Percentiles rank a stretch among this genome's conserved stretches.
phyloP scores from a whole-genome alignment of 768 basidiomycete species.

The Amanita fuliginea region DNA sequence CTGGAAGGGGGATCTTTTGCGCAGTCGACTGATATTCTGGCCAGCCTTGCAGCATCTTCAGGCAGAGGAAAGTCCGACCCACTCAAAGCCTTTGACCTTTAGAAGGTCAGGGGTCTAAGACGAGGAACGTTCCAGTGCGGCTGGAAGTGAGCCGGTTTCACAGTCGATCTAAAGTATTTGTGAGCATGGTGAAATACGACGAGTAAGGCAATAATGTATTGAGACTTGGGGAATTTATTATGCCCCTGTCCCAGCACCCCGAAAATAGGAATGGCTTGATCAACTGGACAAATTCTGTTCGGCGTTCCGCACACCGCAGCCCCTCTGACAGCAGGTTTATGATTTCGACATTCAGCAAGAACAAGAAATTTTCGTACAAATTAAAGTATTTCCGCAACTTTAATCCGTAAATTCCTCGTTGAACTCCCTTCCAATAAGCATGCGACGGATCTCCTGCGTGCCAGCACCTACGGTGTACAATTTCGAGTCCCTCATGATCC shows the following conservation, averaged over 20 bases:
- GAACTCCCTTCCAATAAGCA: conserved; percentile 91
- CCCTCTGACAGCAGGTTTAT: background rate
- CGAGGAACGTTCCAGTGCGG: conserved; percentile 1
- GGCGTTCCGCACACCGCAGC: background rate
- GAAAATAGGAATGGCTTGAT: background rate
- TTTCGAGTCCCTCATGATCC: conserved; percentile 78
- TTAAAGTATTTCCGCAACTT: background rate
- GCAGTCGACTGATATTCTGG: conserved; percentile 2
- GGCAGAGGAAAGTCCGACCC: background rate
- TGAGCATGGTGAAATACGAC: conserved; percentile 1
- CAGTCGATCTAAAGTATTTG: conserved; percentile 4
- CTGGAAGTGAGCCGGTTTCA: conserved; percentile 3
- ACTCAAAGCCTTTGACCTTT: conserved; percentile 1
- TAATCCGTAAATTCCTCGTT: conserved; percentile 48
- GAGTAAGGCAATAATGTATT: conserved; percentile 2
- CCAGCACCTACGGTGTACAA: conserved; percentile 95
- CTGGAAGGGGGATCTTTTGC: background rate
- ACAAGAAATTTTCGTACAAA: background rate
- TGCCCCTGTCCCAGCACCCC: background rate
- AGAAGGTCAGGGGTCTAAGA: conserved; percentile 5
- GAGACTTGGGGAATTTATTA: background rate
- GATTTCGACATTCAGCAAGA: background rate
- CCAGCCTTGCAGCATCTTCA: conserved; percentile 6
- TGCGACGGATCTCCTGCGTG: conserved; percentile 89
- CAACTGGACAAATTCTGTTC: background rate